A percentile compares a stretch with the other conserved stretches of the same genome.
These are phyloP conservation scores for Erodium trifolium DNA, from an alignment of 441 rosid species.

Conservation along the genomic window DNA sequence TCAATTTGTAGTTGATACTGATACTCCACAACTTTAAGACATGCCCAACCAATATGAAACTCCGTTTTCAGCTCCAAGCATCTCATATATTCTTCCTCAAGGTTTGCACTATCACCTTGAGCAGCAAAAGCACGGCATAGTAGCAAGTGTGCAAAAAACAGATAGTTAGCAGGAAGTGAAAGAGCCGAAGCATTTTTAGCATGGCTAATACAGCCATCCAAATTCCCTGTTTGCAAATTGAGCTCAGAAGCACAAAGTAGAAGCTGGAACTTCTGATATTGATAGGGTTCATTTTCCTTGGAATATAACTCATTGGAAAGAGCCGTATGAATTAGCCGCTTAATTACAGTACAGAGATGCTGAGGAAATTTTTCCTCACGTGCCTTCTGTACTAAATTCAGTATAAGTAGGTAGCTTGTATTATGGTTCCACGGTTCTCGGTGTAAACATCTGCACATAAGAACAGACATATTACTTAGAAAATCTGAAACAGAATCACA, in stretches of 20 bases:
- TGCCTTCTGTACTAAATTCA: slow-evolving; percentile 76
- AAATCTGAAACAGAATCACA: slow-evolving; percentile 5
- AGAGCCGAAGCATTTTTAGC: slow-evolving; percentile 58
- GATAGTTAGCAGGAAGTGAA: slow-evolving; percentile 47
- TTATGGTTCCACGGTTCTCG: slow-evolving; percentile 76
- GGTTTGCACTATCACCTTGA: slow-evolving; percentile 33
- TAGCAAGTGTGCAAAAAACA: slow-evolving; percentile 64
- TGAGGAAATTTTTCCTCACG: slow-evolving; percentile 79
- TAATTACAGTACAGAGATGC: slow-evolving; percentile 42
- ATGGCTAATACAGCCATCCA: slow-evolving; percentile 33
- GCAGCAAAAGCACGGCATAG: slow-evolving; percentile 77
- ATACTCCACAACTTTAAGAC: slow-evolving; percentile 66
- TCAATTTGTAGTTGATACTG: slow-evolving; percentile 45
- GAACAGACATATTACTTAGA: slow-evolving; percentile 15
- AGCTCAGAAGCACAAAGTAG: slow-evolving; percentile 80
- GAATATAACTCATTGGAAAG: slow-evolving; percentile 47
- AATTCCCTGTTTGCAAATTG: slow-evolving; percentile 53
- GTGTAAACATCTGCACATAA: slow-evolving; percentile 51
- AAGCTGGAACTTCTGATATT: slow-evolving; percentile 75
- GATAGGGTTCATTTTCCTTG: slow-evolving; percentile 27
- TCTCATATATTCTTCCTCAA: slow-evolving; percentile 46
- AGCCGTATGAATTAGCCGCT: slow-evolving; percentile 45
- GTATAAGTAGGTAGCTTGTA: slow-evolving; percentile 60
- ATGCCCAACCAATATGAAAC: slow-evolving; percentile 64
- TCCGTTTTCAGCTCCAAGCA: slow-evolving; percentile 80